Evolutionary conservation across 179 eudicot species (phyloP).

Genomic region (Heliamphora pulchella): DNA sequence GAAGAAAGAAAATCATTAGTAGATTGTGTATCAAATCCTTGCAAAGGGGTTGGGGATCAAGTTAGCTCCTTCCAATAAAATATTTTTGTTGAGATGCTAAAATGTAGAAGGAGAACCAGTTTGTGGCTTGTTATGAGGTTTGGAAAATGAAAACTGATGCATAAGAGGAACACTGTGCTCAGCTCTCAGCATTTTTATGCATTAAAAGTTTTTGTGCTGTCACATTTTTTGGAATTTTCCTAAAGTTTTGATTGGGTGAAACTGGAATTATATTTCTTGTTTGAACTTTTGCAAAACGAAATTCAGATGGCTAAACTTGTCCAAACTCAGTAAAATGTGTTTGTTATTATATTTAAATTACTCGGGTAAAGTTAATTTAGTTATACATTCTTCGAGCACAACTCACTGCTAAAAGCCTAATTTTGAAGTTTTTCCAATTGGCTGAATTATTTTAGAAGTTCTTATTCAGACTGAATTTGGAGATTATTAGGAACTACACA

Average conservation of each 20-base stretch:
- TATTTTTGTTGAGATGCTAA: not conserved
- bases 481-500: too few species aligned
- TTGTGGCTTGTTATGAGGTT: not conserved
- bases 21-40: too few species aligned
- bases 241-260: not conserved
- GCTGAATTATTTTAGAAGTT: too few species aligned
- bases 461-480: too few species aligned
- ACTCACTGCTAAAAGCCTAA: too few species aligned
- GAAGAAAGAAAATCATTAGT: too few species aligned
- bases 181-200: not conserved
- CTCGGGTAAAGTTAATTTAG: too few species aligned
- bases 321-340: not conserved
- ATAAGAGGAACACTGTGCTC: not conserved
- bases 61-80: too few species aligned
- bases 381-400: too few species aligned
- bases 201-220: not conserved
- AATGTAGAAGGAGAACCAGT: not conserved
- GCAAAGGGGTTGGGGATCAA: too few species aligned
- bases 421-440: too few species aligned
- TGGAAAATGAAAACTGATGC: not conserved
- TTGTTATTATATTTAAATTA: too few species aligned
- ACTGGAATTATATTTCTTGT: not conserved
- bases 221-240: not conserved
- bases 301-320: not conserved
- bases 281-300: not conserved